These are phyloP conservation scores for Colletotrichum magnum DNA, from an alignment of 2,329 filamentous ascomycete genomes.

Conservation along the genomic window DNA sequence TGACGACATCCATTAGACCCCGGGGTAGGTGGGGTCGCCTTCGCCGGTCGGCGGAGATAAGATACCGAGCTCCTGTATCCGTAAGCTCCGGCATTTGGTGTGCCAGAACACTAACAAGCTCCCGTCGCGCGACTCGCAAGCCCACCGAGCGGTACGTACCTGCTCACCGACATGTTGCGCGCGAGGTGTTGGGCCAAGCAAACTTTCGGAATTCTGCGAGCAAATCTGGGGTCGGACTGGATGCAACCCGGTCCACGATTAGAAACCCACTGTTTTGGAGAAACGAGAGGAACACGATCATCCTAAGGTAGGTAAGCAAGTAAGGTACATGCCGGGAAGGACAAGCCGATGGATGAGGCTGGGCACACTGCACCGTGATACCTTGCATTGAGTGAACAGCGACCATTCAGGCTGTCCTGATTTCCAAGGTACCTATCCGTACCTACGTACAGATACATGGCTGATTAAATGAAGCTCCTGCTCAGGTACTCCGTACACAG, in stretches of 20 bases:
- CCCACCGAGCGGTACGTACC: constrained; percentile 1
- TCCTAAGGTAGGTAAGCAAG: background rate
- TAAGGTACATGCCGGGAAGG: background rate
- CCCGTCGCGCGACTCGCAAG: background rate
- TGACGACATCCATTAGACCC: constrained; percentile 40
- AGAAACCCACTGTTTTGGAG: constrained; percentile 4
- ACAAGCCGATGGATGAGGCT: background rate
- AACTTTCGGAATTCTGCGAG: constrained; percentile 11
- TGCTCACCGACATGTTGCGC: background rate
- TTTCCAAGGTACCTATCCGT: background rate
- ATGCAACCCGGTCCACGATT: constrained; percentile 22
- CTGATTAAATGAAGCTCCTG: background rate
- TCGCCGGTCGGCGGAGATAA: constrained; percentile 39
- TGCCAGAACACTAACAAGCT: constrained; percentile 1
- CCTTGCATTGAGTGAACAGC: background rate
- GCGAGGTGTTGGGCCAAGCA: constrained; percentile 6
- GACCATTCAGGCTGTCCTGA: background rate
- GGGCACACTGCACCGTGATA: no score
- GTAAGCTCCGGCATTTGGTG: constrained; percentile 27
- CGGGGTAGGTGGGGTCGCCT: constrained; percentile 31
- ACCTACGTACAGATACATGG: no score
- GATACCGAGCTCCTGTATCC: constrained; percentile 30
- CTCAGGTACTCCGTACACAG: background rate
- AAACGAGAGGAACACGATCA: background rate
- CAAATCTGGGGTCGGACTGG: constrained; percentile 29